phyloP scores from a whole-genome alignment of 495 filamentous ascomycete genomes.

The Aspergillus carlsbadensis region DNA sequence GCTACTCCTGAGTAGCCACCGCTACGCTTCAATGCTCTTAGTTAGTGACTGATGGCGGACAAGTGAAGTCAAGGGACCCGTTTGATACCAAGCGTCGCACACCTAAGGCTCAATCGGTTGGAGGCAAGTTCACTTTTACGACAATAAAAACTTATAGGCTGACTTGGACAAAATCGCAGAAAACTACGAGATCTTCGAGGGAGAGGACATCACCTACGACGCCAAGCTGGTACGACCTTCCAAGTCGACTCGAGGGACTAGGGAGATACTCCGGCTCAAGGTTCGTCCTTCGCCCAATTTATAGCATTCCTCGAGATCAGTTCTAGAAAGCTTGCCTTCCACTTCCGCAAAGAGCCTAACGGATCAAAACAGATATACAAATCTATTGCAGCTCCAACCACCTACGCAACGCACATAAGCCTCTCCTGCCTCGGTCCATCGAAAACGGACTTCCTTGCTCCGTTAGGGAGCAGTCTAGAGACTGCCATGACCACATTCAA shows the following conservation, averaged over 20 bases:
- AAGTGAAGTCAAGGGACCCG: constrained; percentile 6
- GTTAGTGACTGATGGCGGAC: constrained; percentile 1
- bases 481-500: constrained; percentile 48
- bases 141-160: not conserved
- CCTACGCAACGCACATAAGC: constrained; percentile 43
- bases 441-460: constrained; percentile 29
- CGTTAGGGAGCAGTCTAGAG: constrained; percentile 27
- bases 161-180: constrained; percentile 6
- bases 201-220: constrained; percentile 15
- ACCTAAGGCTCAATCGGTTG: constrained; percentile 2
- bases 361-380: constrained; percentile 49
- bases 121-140: constrained; percentile 1
- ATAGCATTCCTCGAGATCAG: not conserved
- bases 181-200: constrained; percentile 26
- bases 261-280: constrained; percentile 29
- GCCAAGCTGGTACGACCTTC: constrained; percentile 22
- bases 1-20: not conserved
- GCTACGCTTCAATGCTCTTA: not conserved
- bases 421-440: constrained; percentile 32
- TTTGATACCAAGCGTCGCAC: constrained; percentile 5
- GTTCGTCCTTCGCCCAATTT: constrained; percentile 23
- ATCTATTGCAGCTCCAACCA: constrained; percentile 41
- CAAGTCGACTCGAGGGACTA: not conserved
- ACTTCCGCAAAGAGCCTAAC: not conserved
- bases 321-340: too few relatives aligned